Conservation (phyloP, 257 asterid species). For the Ilex asprella region DNA sequence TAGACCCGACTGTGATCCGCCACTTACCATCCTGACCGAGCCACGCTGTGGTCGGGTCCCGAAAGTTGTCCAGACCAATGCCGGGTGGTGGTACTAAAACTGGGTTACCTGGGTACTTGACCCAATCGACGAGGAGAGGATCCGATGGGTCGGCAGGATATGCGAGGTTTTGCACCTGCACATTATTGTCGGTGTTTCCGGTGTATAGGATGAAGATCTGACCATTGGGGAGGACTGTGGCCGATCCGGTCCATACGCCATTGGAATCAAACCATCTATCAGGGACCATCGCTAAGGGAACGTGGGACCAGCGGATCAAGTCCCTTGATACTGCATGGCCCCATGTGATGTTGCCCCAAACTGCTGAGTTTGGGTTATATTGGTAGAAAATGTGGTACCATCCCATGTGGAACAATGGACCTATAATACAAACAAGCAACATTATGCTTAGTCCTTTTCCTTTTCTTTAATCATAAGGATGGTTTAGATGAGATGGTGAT, state of each 20-base stretch:
- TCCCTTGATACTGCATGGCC: constrained; percentile 81
- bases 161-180: constrained; percentile 77
- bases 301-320: constrained; percentile 67
- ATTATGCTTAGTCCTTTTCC: too few species aligned
- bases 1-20: constrained; percentile 61
- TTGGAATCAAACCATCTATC: constrained; percentile 64
- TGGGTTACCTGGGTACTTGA: constrained; percentile 15
- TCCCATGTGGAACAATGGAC: constrained; percentile 73
- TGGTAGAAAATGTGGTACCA: constrained; percentile 47
- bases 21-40: constrained; percentile 49
- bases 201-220: constrained; percentile 65
- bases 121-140: constrained; percentile 73
- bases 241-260: constrained; percentile 93
- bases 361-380: constrained; percentile 52
- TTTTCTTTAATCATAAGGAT: too few species aligned
- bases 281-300: constrained; percentile 66
- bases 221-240: constrained; percentile 70
- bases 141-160: constrained; percentile 71
- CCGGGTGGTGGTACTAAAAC: constrained; percentile 74
- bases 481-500: too few species aligned
- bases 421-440: constrained; percentile 15
- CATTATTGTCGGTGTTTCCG: constrained; percentile 46
- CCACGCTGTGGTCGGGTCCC: constrained; percentile 94
- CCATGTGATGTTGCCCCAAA: constrained; percentile 87
- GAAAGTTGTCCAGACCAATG: constrained; percentile 48